These are phyloP conservation scores for Ogataea methylovora DNA, from an alignment of 805 yeast genomes.

Conservation along the genomic window DNA sequence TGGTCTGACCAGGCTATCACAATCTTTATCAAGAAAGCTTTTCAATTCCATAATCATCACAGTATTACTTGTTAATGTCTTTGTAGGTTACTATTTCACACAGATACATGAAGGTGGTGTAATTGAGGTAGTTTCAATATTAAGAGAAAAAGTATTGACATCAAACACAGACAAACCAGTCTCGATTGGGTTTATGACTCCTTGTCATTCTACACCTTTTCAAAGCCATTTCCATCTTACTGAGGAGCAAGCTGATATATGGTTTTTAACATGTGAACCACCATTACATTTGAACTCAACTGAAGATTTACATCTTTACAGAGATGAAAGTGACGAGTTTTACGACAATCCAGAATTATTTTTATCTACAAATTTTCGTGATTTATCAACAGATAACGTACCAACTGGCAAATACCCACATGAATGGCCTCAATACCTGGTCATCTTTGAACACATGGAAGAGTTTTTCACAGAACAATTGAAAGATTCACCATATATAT, in stretches of 20 bases:
- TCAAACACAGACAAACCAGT: conserved; percentile 25
- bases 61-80: conserved; percentile 8
- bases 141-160: conserved; percentile 29
- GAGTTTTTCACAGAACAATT: conserved; percentile 24
- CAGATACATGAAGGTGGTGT: conserved; percentile 84
- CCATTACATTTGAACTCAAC: conserved; percentile 43
- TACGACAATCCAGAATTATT: conserved; percentile 61
- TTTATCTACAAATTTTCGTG: conserved; percentile 46
- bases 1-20: conserved; percentile 18
- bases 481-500: conserved; percentile 34
- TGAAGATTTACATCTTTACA: conserved; percentile 37
- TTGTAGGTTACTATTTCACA: conserved; percentile 33
- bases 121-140: conserved; percentile 50
- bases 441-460: conserved; percentile 62
- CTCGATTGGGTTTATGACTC: conserved; percentile 78
- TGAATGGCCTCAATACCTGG: conserved; percentile 67
- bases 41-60: conserved; percentile 4
- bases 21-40: conserved; percentile 1
- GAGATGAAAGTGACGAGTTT: conserved; percentile 83
- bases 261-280: conserved; percentile 92
- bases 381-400: conserved; percentile 4
- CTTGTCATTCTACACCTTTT: conserved; percentile 98
- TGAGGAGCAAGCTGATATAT: conserved; percentile 33
- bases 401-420: conserved; percentile 23
- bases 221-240: conserved; percentile 71